Conservation (phyloP, 352 stramenopile species). For the Pythium guiyangense region DNA sequence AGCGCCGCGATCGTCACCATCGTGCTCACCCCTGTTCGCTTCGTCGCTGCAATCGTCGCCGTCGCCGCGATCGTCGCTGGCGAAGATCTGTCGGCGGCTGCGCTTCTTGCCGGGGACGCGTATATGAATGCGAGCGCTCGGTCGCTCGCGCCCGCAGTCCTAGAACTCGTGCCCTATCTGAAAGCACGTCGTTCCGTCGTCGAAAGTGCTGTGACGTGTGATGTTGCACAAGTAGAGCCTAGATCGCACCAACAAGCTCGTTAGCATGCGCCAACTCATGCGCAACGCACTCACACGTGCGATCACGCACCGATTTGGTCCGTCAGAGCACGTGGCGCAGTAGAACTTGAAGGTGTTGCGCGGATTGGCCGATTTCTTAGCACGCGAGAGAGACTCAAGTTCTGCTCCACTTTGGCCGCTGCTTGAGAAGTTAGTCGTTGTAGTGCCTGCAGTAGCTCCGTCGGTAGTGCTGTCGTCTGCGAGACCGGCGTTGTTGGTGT, state of each 20-base stretch:
- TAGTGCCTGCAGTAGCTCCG: too few species aligned
- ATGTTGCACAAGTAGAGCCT: neutral
- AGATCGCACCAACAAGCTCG: neutral
- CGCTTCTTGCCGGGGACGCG: neutral
- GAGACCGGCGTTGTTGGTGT: too few species aligned
- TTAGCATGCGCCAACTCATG: neutral
- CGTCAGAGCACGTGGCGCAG: neutral
- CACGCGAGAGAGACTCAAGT: too few species aligned
- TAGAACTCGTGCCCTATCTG: neutral
- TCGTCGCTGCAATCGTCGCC: too few species aligned
- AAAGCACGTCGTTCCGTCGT: neutral
- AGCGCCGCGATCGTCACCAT: too few species aligned
- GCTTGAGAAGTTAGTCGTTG: too few species aligned
- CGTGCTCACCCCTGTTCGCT: too few species aligned
- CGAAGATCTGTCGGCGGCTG: neutral
- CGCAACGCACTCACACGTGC: too few species aligned
- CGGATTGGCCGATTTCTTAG: too few species aligned
- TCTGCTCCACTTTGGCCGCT: too few species aligned
- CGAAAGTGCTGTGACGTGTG: neutral
- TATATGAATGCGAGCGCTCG: neutral
- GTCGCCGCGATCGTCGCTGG: neutral
- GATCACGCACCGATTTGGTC: neutral
- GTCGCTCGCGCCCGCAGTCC: too few species aligned
- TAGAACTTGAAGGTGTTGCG: neutral
- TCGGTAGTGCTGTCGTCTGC: too few species aligned